Percentiles rank a stretch among this genome's conserved stretches.
These are phyloP conservation scores for Mucor ambiguus DNA, from an alignment of 371 early-diverging fungal genomes.

Conservation along the genomic window DNA sequence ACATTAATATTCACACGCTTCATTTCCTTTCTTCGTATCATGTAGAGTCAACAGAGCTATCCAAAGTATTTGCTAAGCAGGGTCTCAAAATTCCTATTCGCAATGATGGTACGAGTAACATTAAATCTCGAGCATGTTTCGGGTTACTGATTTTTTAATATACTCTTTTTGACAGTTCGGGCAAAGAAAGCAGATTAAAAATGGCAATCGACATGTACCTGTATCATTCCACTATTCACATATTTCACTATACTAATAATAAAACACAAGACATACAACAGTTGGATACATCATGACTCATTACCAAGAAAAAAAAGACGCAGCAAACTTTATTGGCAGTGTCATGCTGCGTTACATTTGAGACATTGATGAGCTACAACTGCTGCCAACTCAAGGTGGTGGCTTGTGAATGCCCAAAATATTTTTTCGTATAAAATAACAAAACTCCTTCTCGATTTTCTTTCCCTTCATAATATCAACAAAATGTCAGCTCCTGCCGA, in stretches of 20 bases:
- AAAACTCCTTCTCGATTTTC: conserved; percentile 7
- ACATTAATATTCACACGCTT: not conserved
- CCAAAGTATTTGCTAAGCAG: conserved; percentile 89
- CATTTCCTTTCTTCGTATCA: not conserved
- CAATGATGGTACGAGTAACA: conserved; percentile 65
- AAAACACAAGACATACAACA: not conserved
- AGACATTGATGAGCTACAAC: not conserved
- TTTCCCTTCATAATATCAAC: conserved; percentile 1
- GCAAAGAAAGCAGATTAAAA: conserved; percentile 7
- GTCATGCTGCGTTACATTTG: not conserved
- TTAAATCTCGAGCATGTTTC: not conserved
- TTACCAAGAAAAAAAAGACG: not conserved
- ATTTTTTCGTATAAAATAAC: conserved; percentile 9
- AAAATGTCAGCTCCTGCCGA: conserved; percentile 56
- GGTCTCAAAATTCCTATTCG: conserved; percentile 93
- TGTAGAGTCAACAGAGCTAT: conserved; percentile 88
- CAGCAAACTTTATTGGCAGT: not conserved
- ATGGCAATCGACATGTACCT: not conserved
- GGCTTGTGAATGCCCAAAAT: conserved; percentile 7
- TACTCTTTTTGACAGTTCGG: conserved; percentile 10
- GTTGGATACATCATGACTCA: not conserved
- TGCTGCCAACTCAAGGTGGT: not conserved
- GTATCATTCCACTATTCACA: not conserved
- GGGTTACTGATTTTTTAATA: not conserved
- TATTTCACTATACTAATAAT: not conserved